Conservation (phyloP, 345 rosid species). For the Eucalyptus curtisii region DNA sequence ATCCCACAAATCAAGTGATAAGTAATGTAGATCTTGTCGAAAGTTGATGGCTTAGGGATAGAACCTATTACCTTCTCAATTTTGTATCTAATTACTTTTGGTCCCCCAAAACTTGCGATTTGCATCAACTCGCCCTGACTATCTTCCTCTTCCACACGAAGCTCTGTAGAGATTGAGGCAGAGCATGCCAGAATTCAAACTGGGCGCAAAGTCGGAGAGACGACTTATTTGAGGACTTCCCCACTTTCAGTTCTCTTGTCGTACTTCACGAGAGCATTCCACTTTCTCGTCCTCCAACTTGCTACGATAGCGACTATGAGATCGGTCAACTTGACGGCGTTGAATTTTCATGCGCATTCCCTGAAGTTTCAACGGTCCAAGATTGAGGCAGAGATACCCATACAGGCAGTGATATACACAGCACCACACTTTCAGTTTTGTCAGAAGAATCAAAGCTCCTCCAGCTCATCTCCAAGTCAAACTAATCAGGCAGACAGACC, state of each 20-base stretch:
- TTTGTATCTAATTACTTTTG: not conserved
- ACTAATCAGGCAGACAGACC: not conserved
- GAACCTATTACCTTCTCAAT: not conserved
- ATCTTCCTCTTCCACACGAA: not conserved
- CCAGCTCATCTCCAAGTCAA: not conserved
- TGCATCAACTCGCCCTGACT: not conserved
- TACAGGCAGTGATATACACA: not conserved
- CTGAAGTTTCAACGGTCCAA: conserved; percentile 8
- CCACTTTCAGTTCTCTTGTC: not conserved
- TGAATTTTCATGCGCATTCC: not conserved
- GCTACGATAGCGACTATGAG: not conserved
- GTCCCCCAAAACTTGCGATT: not conserved
- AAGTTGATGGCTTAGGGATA: not conserved
- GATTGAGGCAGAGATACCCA: not conserved
- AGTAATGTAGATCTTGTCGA: fast-evolving
- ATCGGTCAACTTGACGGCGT: not conserved
- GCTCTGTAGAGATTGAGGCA: not conserved
- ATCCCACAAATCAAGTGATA: not conserved
- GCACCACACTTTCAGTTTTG: not conserved
- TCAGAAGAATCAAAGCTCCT: not conserved
- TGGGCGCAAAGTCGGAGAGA: not conserved
- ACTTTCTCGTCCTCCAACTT: not conserved
- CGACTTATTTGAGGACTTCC: not conserved
- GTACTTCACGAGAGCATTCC: not conserved
- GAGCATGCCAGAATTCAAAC: not conserved